Evolutionary conservation across 2,329 filamentous ascomycete genomes (phyloP), one percentile per base, ranked within the genome.

Genomic region (Xylaria sp.): DNA sequence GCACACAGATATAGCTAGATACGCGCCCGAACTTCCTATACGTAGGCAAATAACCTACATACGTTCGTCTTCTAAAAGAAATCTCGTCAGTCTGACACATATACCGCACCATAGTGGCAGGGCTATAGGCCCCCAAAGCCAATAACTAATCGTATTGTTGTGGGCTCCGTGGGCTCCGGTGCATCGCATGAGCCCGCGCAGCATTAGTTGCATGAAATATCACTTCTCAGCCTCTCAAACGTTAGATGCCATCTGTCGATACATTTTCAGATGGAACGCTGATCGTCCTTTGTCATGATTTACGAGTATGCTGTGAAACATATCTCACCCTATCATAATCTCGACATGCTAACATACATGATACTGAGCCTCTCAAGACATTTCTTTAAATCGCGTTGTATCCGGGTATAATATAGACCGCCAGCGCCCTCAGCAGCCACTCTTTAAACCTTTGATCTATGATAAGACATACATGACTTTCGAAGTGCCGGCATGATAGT

Each of bases 201-300:
- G 65, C 56, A 60, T 27, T 42, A 59, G 56, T 57, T 56, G 65
- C 61, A 57, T 51, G 14, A 56, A 64, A 42, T 24, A 12, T 47
- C 56, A 53, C 50, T 27, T 61, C 58, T 65, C 51, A 68, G 65
- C 61, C 65, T 68, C 55, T 56, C 42, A 36, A 36, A 45, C 56
- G 61, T 48, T 61, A 56, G 34, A 54, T 39, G 51, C 12, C 57
- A 58, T 57, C 5, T 59, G 50, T 32, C 21, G 19, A 27, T 39
- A 53, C 34, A 54, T 24, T 12, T 17, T 55, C 24, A 36, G 17
- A n/a, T n/a, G 24, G 32, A 24, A 19, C 17, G 21, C 11, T 11
- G 21, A 55, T 39, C 24, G 17, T 14, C 14, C 1, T 51, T 60
- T 50, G 24, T 61, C 27, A 27, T 39, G 24, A 47, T 47, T 34